phyloP scores from a whole-genome alignment of 2,329 filamentous ascomycete genomes.

The Hypoxylon sp. region DNA sequence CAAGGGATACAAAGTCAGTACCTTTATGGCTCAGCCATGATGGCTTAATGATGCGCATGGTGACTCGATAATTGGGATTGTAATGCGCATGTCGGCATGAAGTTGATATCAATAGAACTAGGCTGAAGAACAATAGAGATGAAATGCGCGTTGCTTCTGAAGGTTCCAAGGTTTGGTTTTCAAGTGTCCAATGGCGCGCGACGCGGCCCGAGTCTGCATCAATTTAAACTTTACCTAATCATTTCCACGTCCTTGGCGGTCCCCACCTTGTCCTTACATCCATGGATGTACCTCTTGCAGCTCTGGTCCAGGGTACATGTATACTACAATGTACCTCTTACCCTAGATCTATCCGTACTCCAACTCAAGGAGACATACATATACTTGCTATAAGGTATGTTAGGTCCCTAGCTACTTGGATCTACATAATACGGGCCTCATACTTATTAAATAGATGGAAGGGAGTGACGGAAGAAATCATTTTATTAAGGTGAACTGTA shows the following conservation, averaged over 20 bases:
- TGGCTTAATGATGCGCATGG: constrained; percentile 92
- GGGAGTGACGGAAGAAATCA: too few relatives aligned
- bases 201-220: constrained; percentile 49
- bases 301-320: background rate
- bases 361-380: background rate
- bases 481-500: too few relatives aligned
- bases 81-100: constrained; percentile 55
- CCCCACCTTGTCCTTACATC: constrained; percentile 7
- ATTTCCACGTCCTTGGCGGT: background rate
- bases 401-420: too few relatives aligned
- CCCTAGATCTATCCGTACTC: background rate
- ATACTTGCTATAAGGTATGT: too few relatives aligned
- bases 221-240: constrained; percentile 44
- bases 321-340: background rate
- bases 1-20: constrained; percentile 56
- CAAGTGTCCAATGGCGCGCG: constrained; percentile 48
- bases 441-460: too few relatives aligned
- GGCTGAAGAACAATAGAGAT: constrained; percentile 20
- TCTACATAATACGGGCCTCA: too few relatives aligned
- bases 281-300: background rate
- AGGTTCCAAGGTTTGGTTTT: constrained; percentile 31
- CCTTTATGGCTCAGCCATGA: constrained; percentile 96
- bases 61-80: constrained; percentile 49
- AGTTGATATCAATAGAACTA: constrained; percentile 17
- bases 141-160: constrained; percentile 36